phyloP scores from a whole-genome alignment of 2,329 filamentous ascomycete species.

The Exophiala mesophila region DNA sequence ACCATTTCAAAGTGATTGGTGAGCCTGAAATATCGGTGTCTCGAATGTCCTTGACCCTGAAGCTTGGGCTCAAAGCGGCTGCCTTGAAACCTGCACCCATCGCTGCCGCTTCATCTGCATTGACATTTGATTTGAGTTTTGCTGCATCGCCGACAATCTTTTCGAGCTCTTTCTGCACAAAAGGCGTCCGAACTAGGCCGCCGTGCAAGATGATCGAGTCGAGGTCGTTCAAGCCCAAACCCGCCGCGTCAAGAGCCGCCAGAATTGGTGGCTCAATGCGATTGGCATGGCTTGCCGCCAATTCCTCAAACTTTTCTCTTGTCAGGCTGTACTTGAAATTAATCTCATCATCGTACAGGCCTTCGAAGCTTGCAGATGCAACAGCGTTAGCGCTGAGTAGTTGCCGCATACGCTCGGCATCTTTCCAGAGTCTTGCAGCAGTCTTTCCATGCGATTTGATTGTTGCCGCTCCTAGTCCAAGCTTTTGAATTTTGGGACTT shows the following conservation, averaged over 20 bases:
- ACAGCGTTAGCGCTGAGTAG: slow-evolving; percentile 90
- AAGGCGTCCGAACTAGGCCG: slow-evolving; percentile 83
- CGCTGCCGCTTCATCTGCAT: slow-evolving; percentile 92
- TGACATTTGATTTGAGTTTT: slow-evolving; percentile 89
- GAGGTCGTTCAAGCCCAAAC: slow-evolving; percentile 68
- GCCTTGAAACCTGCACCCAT: slow-evolving; percentile 95
- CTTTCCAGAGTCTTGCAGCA: slow-evolving; percentile 86
- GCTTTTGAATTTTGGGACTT: slow-evolving; percentile 51
- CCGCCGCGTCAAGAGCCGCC: slow-evolving; percentile 68
- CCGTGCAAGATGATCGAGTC: slow-evolving; percentile 92
- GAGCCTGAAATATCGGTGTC: slow-evolving; percentile 73
- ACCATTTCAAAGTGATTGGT: slow-evolving; percentile 70
- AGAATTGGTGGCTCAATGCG: slow-evolving; percentile 66
- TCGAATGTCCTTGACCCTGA: slow-evolving; percentile 95
- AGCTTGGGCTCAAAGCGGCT: slow-evolving; percentile 85
- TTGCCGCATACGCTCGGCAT: slow-evolving; percentile 80
- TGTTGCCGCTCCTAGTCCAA: slow-evolving; percentile 53
- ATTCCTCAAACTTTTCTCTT: slow-evolving; percentile 73
- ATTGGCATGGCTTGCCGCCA: slow-evolving; percentile 63
- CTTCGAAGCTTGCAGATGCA: slow-evolving; percentile 75
- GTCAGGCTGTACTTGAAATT: slow-evolving; percentile 90
- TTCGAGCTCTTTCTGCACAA: slow-evolving; percentile 87
- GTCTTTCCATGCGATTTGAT: slow-evolving; percentile 75
- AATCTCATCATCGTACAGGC: slow-evolving; percentile 76
- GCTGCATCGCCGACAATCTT: slow-evolving; percentile 63